phyloP scores from a whole-genome alignment of 2,329 filamentous ascomycete species.

The Ophiocordyceps camponoti-saundersi region DNA sequence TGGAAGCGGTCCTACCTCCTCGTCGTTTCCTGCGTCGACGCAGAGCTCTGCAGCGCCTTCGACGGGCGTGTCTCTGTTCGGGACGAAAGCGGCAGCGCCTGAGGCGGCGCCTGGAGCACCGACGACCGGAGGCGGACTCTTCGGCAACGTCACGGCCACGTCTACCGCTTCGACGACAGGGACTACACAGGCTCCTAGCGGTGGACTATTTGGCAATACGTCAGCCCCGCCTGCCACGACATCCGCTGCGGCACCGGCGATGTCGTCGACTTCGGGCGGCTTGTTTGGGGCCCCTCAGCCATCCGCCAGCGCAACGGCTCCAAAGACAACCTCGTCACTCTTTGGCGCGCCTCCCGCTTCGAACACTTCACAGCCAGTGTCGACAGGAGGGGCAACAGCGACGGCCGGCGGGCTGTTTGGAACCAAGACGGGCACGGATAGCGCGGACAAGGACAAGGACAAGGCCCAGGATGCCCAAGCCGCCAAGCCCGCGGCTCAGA shows the following conservation, averaged over 20 bases:
- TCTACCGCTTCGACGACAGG: constrained; percentile 6
- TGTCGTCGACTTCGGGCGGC: constrained; percentile 12
- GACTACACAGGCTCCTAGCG: constrained; percentile 10
- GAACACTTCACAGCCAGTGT: constrained; percentile 11
- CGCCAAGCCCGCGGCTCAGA: constrained; percentile 12
- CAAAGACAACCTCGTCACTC: constrained; percentile 5
- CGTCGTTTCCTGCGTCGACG: constrained; percentile 8
- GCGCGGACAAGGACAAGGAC: constrained; percentile 9
- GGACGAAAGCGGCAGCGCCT: constrained; percentile 20
- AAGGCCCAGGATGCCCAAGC: constrained; percentile 8
- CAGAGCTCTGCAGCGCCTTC: constrained; percentile 8
- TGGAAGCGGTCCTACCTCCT: constrained; percentile 4
- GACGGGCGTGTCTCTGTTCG: constrained; percentile 18
- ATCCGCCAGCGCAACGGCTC: constrained; percentile 3
- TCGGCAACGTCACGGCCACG: constrained; percentile 13
- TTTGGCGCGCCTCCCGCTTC: constrained; percentile 8
- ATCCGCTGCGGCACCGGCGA: constrained; percentile 10
- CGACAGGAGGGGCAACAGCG: constrained; percentile 4
- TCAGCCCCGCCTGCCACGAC: constrained; percentile 13
- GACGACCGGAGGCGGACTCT: constrained; percentile 13
- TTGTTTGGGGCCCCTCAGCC: constrained; percentile 13
- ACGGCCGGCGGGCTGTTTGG: constrained; percentile 13
- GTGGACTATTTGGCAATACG: constrained; percentile 16
- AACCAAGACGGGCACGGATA: constrained; percentile 15
- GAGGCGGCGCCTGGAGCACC: not conserved